phyloP scores from a whole-genome alignment of 1,139 yeast species.

The Yamadazyma friedrichii region DNA sequence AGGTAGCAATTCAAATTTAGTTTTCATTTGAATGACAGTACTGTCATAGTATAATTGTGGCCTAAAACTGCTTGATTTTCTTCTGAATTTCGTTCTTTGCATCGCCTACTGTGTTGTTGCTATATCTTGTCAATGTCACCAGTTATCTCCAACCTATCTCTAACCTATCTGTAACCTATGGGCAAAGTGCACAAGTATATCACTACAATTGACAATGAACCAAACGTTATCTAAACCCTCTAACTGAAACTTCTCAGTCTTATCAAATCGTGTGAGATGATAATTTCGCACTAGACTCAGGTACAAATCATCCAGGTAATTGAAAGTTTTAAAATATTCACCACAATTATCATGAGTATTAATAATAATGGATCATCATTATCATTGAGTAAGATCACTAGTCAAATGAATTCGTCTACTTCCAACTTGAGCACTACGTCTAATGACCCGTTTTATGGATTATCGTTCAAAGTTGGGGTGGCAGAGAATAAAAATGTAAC shows the following conservation, averaged over 20 bases:
- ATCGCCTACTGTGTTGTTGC: not conserved
- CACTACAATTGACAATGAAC: too few species aligned
- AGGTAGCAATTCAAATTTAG: constrained; percentile 13
- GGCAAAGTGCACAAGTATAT: too few species aligned
- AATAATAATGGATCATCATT: constrained; percentile 14
- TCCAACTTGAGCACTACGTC: constrained; percentile 14
- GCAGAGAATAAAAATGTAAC: constrained; percentile 82
- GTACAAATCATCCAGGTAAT: too few species aligned
- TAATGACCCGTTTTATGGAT: constrained; percentile 45
- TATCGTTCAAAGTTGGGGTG: constrained; percentile 79
- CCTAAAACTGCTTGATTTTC: constrained; percentile 15
- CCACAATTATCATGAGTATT: not conserved
- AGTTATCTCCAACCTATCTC: too few species aligned
- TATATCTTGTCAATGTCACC: not conserved
- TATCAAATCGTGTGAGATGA: not conserved
- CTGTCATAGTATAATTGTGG: constrained; percentile 14
- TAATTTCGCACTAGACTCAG: not conserved
- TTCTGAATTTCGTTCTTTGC: constrained; percentile 1
- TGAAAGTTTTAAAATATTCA: not conserved
- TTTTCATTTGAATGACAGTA: constrained; percentile 3
- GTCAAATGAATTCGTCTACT: constrained; percentile 15
- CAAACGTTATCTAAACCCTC: too few species aligned
- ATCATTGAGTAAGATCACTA: constrained; percentile 12
- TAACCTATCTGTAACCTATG: too few species aligned
- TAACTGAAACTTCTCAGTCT: too few species aligned